phyloP scores from a whole-genome alignment of 1,284 basidiomycete species.

The Leucoagaricus sp. region DNA sequence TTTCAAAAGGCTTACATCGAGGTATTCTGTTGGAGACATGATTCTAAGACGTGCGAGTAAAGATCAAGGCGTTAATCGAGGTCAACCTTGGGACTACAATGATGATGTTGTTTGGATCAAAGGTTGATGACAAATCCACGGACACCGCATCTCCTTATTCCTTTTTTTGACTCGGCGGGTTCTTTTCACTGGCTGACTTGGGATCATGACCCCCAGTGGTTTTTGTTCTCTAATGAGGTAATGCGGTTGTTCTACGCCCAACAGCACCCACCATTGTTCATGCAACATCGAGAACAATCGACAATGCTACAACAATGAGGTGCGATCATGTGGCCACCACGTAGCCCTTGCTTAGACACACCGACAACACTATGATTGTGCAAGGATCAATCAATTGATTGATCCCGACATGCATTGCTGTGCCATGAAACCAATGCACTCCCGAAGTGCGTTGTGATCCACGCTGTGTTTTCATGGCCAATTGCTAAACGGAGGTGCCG shows the following conservation, averaged over 20 bases:
- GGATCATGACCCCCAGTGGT: background rate
- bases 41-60: background rate
- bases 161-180: background rate
- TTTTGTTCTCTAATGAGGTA: background rate
- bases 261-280: background rate
- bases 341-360: background rate
- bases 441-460: no score
- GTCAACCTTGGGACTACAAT: background rate
- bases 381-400: conserved; percentile 10
- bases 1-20: conserved; percentile 28
- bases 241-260: background rate
- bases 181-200: no score
- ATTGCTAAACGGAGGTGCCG: background rate
- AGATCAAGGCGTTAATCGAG: background rate
- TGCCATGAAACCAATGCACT: background rate
- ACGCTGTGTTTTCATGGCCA: background rate
- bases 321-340: background rate
- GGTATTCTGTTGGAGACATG: conserved; percentile 25
- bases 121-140: conserved; percentile 4
- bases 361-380: background rate
- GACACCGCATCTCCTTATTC: background rate
- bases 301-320: background rate
- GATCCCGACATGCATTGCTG: background rate
- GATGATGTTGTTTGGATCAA: conserved; percentile 6
- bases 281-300: background rate